These are phyloP conservation scores for Ganoderma lingzhi DNA, from an alignment of 1,284 basidiomycete species.

Conservation along the genomic window DNA sequence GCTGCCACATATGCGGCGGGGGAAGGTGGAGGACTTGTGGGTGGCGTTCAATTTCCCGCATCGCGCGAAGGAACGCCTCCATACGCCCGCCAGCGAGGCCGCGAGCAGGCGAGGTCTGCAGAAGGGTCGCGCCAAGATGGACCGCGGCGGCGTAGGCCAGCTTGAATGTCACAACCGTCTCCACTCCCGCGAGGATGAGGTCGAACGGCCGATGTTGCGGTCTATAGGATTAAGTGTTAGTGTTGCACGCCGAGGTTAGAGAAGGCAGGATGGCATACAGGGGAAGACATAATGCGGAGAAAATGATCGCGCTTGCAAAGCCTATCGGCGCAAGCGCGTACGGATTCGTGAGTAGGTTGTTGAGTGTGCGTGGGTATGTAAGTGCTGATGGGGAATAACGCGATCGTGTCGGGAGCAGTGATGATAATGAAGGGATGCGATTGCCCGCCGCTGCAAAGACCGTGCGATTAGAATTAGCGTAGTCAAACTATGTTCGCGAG, in stretches of 20 bases:
- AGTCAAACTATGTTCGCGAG: not conserved
- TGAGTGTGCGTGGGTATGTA: conserved; percentile 46
- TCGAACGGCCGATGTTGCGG: conserved; percentile 74
- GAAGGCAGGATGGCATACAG: conserved; percentile 49
- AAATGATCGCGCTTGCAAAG: conserved; percentile 53
- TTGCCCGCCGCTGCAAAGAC: conserved; percentile 56
- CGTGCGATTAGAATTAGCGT: not conserved
- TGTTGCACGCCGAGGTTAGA: not conserved
- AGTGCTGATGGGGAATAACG: conserved; percentile 42
- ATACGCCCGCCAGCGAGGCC: conserved; percentile 69
- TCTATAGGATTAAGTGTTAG: conserved; percentile 43
- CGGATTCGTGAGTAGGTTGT: conserved; percentile 60
- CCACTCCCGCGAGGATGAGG: conserved; percentile 75
- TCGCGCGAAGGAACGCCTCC: conserved; percentile 79
- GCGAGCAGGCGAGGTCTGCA: conserved; percentile 85
- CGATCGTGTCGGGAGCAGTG: conserved; percentile 54
- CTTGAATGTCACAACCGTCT: conserved; percentile 80
- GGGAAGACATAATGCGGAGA: conserved; percentile 54
- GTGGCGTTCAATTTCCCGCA: conserved; percentile 87
- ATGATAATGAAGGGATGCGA: conserved; percentile 57
- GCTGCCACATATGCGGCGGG: conserved; percentile 88
- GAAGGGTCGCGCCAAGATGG: conserved; percentile 81
- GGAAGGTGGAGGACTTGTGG: conserved; percentile 81
- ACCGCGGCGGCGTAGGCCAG: conserved; percentile 84
- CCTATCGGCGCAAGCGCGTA: conserved; percentile 51